These are phyloP conservation scores for Botrytis medusae DNA, from an alignment of 2,329 filamentous ascomycete genomes.

Conservation along the genomic window DNA sequence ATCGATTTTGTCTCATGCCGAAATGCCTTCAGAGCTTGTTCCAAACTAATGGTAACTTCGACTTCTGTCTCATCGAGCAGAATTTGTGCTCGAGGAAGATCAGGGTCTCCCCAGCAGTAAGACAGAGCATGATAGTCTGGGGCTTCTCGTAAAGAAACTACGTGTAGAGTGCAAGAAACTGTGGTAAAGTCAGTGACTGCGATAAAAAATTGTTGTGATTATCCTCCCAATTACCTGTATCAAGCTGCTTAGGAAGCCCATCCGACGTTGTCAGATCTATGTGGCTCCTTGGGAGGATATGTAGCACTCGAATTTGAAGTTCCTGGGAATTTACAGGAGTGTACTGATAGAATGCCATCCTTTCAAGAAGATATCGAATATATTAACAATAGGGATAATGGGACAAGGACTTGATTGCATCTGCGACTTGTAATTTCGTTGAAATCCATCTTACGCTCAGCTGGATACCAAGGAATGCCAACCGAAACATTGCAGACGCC, in stretches of 20 bases:
- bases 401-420: background rate
- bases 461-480: background rate
- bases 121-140: conserved; percentile 22
- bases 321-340: background rate
- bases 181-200: background rate
- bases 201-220: background rate
- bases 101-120: conserved; percentile 20
- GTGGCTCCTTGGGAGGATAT: background rate
- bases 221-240: background rate
- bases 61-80: conserved; percentile 20
- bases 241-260: background rate
- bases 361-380: background rate
- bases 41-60: conserved; percentile 24
- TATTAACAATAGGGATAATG: background rate
- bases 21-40: conserved; percentile 24
- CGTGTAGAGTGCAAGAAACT: conserved; percentile 9
- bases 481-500: conserved; percentile 5
- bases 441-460: background rate
- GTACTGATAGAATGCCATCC: conserved; percentile 7
- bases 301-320: conserved; percentile 10
- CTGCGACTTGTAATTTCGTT: background rate
- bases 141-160: background rate
- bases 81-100: conserved; percentile 6
- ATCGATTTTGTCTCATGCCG: conserved; percentile 5
- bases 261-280: too few relatives aligned